Evolutionary conservation across 768 basidiomycete species (phyloP).

Genomic region (Tulasnella sp.): DNA sequence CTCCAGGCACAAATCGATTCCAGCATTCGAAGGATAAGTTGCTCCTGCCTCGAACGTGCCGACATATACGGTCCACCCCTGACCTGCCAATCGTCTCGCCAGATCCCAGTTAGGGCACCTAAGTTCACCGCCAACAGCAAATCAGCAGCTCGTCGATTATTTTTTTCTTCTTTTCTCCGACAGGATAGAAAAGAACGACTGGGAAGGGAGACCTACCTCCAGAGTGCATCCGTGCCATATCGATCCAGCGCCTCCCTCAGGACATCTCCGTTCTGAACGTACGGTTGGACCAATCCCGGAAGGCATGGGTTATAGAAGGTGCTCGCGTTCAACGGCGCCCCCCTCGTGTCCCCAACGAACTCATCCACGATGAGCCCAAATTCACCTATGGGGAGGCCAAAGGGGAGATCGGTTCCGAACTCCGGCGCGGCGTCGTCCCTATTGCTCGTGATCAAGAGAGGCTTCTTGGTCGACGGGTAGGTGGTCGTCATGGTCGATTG

Average conservation of each 20-base stretch:
- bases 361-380: constrained; percentile 33
- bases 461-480: constrained; percentile 50
- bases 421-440: constrained; percentile 58
- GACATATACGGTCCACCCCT: constrained; percentile 57
- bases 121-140: neutral
- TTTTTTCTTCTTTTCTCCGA: too few relatives aligned
- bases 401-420: constrained; percentile 28
- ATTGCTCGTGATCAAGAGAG: constrained; percentile 60
- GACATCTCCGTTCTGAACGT: constrained; percentile 30
- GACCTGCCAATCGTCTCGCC: constrained; percentile 50
- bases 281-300: constrained; percentile 20
- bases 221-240: constrained; percentile 58
- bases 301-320: constrained; percentile 36
- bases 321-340: constrained; percentile 34
- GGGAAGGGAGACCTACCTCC: constrained; percentile 29
- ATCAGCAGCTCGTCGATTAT: too few relatives aligned
- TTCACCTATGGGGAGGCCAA: constrained; percentile 28
- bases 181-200: too few relatives aligned
- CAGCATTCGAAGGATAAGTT: constrained; percentile 57
- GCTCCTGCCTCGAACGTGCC: constrained; percentile 55
- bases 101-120: constrained; percentile 59
- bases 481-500: constrained; percentile 52
- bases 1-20: constrained; percentile 39
- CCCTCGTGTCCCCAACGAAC: constrained; percentile 39
- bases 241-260: constrained; percentile 43